Base-by-base conservation (phyloP, 805 yeast species). In the Candida koratica region DNA sequence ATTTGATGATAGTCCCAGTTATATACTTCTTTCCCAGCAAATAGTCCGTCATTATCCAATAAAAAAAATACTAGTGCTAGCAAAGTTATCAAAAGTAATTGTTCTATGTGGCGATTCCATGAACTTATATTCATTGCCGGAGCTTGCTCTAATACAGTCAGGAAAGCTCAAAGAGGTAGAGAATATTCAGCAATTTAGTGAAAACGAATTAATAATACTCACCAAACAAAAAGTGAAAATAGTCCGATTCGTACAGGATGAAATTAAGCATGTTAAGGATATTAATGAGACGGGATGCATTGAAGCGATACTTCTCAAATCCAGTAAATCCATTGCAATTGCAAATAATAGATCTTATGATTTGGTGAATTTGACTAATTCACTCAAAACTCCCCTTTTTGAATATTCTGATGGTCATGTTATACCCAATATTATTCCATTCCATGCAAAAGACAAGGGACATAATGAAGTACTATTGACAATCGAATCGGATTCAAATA, bases 1-100 rank as follows among this genome's bases (percentile, higher is more conserved):
- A 9, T 65, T 67, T 35, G 69, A 64, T 27, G 71, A 65, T 46
- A 63, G 61, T 13, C 52, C 57, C 17, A 58, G 50, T 15, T 65
- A 55, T 41, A 56, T 62, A 24, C 43, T 56, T 13, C 56, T 44
- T n/a, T 44, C 48, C 8, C 44, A 37, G 17, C 48, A 44, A 22
- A n/a, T 14, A 9, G 17, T 42, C 8, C 38, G 43, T n/a, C 30
- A 33, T 9, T 25, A 37, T 15, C 42, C 53, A 2, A 45, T 65
- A 5, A 26, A 27, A 6, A 55, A 56, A 41, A 45, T 65, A 20
- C 34, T 64, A 4, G 39, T 55, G 4, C 39, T 64, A 22, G 47
- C 52, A 0, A 50, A 46, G 7, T 51, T 56, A 4, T 51, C 51
- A 13, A 38, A 60, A 31, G 53, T 49, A 4, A 38, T 44, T 4